Base-by-base conservation (phyloP, 192 early-diverging fungal genomes). In the Coemansia erecta region DNA sequence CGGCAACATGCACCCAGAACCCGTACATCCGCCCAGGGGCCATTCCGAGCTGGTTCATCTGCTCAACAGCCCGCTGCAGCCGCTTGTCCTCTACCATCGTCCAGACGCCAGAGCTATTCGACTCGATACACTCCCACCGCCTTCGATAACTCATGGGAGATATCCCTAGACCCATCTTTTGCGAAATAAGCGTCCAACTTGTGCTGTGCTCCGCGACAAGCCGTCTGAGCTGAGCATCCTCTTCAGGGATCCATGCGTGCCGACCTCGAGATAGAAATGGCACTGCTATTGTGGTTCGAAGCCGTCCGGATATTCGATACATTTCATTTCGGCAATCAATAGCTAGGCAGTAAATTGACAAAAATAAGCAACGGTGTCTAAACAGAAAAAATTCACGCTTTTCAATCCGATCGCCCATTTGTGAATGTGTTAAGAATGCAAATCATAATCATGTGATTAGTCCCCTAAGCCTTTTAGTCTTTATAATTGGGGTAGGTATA, bases 401-500 rank as follows among this genome's bases (percentile, higher is more conserved):
- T n/a, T n/a, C n/a, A n/a, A n/a, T n/a, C n/a, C n/a, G n/a, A n/a
- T n/a, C n/a, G n/a, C n/a, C n/a, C n/a, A n/a, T n/a, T n/a, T n/a
- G n/a, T n/a, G n/a, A n/a, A n/a, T n/a, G n/a, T n/a, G n/a, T n/a
- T n/a, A n/a, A 31, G 13, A 3, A 13, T 44, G 42, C 42, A 44
- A 44, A 44, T 14, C 23, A 31, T 50, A 14, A 21, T 60, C 48
- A 50, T 45, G 45, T 59, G 45, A 59, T 23, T 52, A 24, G 3
- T 37, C 57, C 57, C 57, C 47, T 18, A 59, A 59, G 46, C 44
- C 15, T n/a, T n/a, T n/a, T n/a, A n/a, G n/a, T n/a, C n/a, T n/a
- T n/a, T n/a, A n/a, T n/a, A n/a, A n/a, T n/a, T n/a, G n/a, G 7
- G 37, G 37, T 12, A 15, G 47, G 48, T 56, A 58, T 64, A 58